Percentiles rank a stretch among this genome's conserved stretches.
Conservation (phyloP, 2,329 filamentous ascomycete genomes). For the Clonostachys byssicola region DNA sequence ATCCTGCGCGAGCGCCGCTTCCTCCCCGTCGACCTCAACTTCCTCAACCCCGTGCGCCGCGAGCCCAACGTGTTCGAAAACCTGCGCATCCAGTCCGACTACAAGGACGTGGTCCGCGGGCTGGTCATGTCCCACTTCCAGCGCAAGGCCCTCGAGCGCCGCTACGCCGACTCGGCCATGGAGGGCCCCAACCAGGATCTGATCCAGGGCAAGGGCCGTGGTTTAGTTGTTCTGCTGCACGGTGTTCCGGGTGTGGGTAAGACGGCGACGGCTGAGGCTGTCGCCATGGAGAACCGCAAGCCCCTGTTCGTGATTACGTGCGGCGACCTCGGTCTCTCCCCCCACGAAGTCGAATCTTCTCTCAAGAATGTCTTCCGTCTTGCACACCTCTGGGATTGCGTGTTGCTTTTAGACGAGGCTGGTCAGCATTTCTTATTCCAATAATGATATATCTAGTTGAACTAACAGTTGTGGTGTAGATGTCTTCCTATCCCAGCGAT, state of each 20-base stretch:
- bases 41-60: constrained; percentile 25
- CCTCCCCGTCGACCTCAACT: constrained; percentile 25
- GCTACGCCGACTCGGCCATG: constrained; percentile 16
- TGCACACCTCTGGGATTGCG: constrained; percentile 30
- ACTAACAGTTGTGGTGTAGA: constrained; percentile 3
- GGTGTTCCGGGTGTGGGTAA: constrained; percentile 44
- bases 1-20: constrained; percentile 32
- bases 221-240: constrained; percentile 38
- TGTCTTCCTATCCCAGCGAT: constrained; percentile 23
- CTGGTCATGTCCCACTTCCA: constrained; percentile 35
- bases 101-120: constrained; percentile 33
- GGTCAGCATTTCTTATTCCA: constrained; percentile 2
- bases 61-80: constrained; percentile 31
- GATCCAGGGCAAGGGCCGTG: constrained; percentile 38
- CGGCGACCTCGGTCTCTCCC: constrained; percentile 38
- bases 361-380: constrained; percentile 37
- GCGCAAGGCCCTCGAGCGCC: constrained; percentile 27
- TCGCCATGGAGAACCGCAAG: constrained; percentile 32
- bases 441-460: no score
- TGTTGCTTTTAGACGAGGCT: constrained; percentile 29
- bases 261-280: constrained; percentile 39
- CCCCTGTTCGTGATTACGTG: constrained; percentile 45
- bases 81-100: constrained; percentile 29
- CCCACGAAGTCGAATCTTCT: constrained; percentile 30
- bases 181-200: constrained; percentile 28